Evolutionary conservation across 805 yeast species (phyloP).

Genomic region (Torulaspora indica): DNA sequence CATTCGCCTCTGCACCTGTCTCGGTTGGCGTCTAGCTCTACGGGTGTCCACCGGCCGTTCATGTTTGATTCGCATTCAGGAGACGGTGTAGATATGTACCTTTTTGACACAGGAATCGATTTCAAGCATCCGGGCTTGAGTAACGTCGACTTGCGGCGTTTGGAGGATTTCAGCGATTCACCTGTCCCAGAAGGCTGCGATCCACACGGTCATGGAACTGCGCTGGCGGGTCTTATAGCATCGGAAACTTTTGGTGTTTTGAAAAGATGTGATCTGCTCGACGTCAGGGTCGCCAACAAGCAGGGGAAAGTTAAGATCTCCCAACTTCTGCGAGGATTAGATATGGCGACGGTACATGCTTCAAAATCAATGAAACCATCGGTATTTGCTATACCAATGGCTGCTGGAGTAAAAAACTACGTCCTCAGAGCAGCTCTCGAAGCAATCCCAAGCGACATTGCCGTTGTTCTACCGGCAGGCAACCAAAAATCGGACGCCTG

Average conservation of each 20-base stretch:
- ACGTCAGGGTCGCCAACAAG: constrained; percentile 41
- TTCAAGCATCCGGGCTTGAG: constrained; percentile 41
- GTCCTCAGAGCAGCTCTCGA: constrained; percentile 44
- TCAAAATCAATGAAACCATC: constrained; percentile 37
- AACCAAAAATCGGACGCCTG: constrained; percentile 45
- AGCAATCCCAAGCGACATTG: constrained; percentile 42
- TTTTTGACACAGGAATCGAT: constrained; percentile 40
- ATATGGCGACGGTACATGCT: constrained; percentile 28
- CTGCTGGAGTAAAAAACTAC: constrained; percentile 33
- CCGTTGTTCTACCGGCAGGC: constrained; percentile 49
- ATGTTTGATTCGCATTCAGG: constrained; percentile 43
- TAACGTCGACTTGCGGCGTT: constrained; percentile 39
- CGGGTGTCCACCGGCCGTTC: constrained; percentile 36
- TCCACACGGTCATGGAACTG: constrained; percentile 53
- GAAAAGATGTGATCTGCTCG: constrained; percentile 42
- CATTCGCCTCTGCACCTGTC: constrained; percentile 43
- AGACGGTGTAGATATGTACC: constrained; percentile 37
- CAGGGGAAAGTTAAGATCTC: constrained; percentile 37
- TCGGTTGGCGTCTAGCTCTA: constrained; percentile 35
- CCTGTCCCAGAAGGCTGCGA: constrained; percentile 28
- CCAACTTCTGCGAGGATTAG: constrained; percentile 35
- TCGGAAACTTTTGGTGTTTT: constrained; percentile 51
- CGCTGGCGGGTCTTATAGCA: constrained; percentile 52
- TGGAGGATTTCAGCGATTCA: constrained; percentile 44
- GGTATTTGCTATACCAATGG: constrained; percentile 39